These are phyloP conservation scores for Ustilago shanxiensis DNA, from an alignment of 1,284 basidiomycete genomes.

Conservation along the genomic window DNA sequence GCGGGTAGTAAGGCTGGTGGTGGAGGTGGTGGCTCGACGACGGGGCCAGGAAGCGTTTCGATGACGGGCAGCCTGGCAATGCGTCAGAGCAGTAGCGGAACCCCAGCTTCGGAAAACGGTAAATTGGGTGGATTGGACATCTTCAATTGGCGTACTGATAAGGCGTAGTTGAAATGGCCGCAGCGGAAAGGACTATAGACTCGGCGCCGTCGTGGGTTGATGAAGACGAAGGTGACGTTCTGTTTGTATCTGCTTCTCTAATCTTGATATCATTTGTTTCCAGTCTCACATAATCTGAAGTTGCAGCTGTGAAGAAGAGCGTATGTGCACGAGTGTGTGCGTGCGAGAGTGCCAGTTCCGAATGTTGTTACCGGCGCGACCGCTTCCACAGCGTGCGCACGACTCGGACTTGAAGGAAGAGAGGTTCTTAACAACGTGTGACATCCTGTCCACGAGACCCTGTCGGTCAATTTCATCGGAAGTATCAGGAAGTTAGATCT, in stretches of 20 bases:
- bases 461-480: conserved; percentile 18
- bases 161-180: conserved; percentile 11
- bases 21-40: not conserved
- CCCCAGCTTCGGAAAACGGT: conserved; percentile 23
- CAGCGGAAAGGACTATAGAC: not conserved
- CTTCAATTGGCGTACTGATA: conserved; percentile 61
- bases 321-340: too few relatives aligned
- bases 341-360: too few relatives aligned
- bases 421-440: not conserved
- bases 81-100: conserved; percentile 31
- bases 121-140: conserved; percentile 55
- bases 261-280: not conserved
- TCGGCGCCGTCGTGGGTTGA: not conserved
- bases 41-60: conserved; percentile 14
- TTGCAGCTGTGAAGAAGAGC: not conserved
- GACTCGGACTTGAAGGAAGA: too few relatives aligned
- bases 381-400: too few relatives aligned
- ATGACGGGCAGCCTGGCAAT: conserved; percentile 43
- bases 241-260: not conserved
- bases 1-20: conserved; percentile 23
- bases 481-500: conserved; percentile 8
- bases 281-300: not conserved
- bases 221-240: not conserved
- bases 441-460: not conserved
- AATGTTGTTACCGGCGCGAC: too few relatives aligned